Conservation (phyloP, 257 asterid species). For the Buddleja alternifolia region DNA sequence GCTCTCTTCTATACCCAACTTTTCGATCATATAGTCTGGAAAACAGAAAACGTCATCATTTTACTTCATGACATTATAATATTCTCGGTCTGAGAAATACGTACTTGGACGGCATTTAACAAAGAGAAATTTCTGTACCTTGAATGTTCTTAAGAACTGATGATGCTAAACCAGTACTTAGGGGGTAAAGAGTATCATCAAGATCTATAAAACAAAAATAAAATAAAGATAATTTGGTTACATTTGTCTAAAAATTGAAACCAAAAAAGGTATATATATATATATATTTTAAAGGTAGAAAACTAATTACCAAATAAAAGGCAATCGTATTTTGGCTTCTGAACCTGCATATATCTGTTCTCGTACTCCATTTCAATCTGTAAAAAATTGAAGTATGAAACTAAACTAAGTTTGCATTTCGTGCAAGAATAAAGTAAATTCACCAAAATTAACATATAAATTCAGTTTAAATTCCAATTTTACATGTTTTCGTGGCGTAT, state of each 20-base stretch:
- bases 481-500: no score
- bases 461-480: neutral
- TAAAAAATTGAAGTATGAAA: slow-evolving; percentile 31
- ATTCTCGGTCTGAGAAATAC: no score
- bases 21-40: slow-evolving; percentile 84
- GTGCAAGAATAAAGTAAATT: slow-evolving; percentile 26
- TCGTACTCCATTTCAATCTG: slow-evolving; percentile 67
- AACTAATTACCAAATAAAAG: slow-evolving; percentile 82
- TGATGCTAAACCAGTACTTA: slow-evolving; percentile 73
- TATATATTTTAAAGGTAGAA: neutral
- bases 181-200: slow-evolving; percentile 94
- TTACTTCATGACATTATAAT: neutral
- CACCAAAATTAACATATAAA: slow-evolving; percentile 24
- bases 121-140: slow-evolving; percentile 46
- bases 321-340: slow-evolving; percentile 75
- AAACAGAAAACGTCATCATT: slow-evolving; percentile 22
- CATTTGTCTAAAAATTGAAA: neutral
- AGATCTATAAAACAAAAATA: slow-evolving; percentile 55
- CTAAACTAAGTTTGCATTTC: slow-evolving; percentile 30
- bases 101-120: neutral
- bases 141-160: slow-evolving; percentile 70
- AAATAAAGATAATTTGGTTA: neutral
- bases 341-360: slow-evolving; percentile 54
- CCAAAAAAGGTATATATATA: neutral
- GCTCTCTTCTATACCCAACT: slow-evolving; percentile 71